These are phyloP conservation scores for Podila epicladia DNA, from an alignment of 192 early-diverging fungal species.

Conservation along the genomic window DNA sequence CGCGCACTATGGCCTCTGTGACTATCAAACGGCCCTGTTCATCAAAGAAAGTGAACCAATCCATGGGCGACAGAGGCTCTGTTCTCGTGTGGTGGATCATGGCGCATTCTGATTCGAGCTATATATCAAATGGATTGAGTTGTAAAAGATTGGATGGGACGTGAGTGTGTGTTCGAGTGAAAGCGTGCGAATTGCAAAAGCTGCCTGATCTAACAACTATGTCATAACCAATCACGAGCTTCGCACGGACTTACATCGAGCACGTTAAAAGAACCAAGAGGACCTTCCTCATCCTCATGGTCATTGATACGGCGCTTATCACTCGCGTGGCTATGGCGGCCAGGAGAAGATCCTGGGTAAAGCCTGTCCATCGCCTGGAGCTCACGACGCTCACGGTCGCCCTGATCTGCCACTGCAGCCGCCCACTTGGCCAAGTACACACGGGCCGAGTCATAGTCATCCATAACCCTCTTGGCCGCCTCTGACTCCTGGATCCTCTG, in stretches of 20 bases:
- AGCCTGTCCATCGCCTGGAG: constrained; percentile 27
- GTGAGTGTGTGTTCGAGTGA: background rate
- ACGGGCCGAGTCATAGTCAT: constrained; percentile 83
- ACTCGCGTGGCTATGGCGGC: background rate
- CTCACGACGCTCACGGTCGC: constrained; percentile 39
- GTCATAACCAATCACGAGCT: background rate
- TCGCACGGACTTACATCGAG: constrained; percentile 32
- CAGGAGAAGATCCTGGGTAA: background rate
- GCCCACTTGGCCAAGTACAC: constrained; percentile 86
- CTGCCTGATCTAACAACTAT: background rate
- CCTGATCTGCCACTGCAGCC: constrained; percentile 58
- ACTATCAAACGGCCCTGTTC: constrained; percentile 56
- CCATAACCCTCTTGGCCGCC: constrained; percentile 66
- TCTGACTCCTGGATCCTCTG: constrained; percentile 61
- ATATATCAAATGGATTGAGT: background rate
- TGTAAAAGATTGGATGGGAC: background rate
- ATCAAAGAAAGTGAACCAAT: constrained; percentile 81
- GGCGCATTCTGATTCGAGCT: constrained; percentile 57
- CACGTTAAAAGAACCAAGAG: constrained; percentile 39
- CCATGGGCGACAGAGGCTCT: constrained; percentile 66
- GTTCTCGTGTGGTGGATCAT: constrained; percentile 60
- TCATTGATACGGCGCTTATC: constrained; percentile 35
- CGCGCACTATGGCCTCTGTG: constrained; percentile 60
- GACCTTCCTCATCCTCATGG: constrained; percentile 31
- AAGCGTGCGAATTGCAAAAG: background rate